Conservation (phyloP, 768 basidiomycete genomes). For the Mrakia gelida region DNA sequence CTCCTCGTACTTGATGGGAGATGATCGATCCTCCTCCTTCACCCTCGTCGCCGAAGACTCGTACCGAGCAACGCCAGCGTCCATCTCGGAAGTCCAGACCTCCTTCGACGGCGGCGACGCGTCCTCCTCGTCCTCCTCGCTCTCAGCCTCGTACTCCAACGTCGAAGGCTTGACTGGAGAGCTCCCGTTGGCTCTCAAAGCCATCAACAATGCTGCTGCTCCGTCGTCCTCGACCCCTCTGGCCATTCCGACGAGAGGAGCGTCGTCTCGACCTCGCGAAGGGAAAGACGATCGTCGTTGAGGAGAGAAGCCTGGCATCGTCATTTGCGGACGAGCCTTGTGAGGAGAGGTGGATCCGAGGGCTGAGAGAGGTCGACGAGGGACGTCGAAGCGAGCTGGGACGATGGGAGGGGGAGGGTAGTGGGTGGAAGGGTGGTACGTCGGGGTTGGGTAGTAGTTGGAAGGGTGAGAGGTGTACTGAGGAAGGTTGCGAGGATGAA, state of each 20-base stretch:
- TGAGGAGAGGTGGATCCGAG: background rate
- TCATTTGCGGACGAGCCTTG: background rate
- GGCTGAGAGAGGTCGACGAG: background rate
- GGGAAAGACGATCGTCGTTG: slow-evolving; percentile 1
- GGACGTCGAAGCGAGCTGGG: background rate
- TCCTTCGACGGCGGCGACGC: slow-evolving; percentile 1
- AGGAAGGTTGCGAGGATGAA: background rate
- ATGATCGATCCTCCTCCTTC: background rate
- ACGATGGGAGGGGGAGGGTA: background rate
- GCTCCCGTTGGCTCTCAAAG: slow-evolving; percentile 13
- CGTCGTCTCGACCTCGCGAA: background rate
- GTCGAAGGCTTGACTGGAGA: slow-evolving; percentile 9
- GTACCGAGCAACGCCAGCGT: background rate
- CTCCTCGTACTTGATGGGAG: background rate
- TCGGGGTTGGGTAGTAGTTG: background rate
- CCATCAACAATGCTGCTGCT: slow-evolving; percentile 14
- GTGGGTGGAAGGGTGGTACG: background rate
- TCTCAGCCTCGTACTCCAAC: background rate
- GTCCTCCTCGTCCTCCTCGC: background rate
- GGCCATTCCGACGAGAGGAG: background rate
- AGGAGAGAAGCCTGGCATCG: slow-evolving; percentile 11
- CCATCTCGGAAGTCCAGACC: slow-evolving; percentile 1
- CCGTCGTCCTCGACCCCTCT: slow-evolving; percentile 12
- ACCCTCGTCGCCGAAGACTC: background rate
- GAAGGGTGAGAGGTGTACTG: background rate